Evolutionary conservation across 805 yeast species (phyloP), one percentile per base, ranked within the genome.

Genomic region (Starmerella tilneyi): DNA sequence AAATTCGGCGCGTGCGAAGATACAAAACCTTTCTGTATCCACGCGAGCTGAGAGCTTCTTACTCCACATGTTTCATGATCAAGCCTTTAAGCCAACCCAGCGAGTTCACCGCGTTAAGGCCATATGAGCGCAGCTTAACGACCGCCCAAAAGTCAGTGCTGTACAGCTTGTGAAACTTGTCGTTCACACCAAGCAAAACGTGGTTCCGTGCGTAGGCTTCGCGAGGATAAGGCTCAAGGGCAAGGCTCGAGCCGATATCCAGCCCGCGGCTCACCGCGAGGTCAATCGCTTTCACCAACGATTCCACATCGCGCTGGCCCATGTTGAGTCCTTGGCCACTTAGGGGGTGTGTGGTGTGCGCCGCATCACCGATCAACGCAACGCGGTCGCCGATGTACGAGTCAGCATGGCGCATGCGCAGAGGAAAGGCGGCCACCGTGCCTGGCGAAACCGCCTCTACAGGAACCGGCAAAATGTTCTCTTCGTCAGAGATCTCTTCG

Each of bases 261-360:
- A 83, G 70, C 0, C 98, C 98, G 36, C 95, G 69, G 32, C 68
- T 67, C 2, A 75, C 65, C 0, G 94, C 94, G 9, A 50, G 67
- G 52, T 84, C 94, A 22, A 92, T 58, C 0, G 89, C 83, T 2
- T 60, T 66, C 1, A 80, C 77, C 24, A 92, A 68, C 2, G 79
- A 67, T 47, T 79, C 78, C 2, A 84, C 96, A 60, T 92, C 98
- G 22, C 81, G 79, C 62, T 88, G 96, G 17, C 98, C 98, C 95
- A 89, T 86, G 63, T 92, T 92, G 46, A 92, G 72, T 21, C 98
- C 98, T 64, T 92, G 98, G 9, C 98, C 98, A 4, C 96, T 96
- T 48, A 92, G 70, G 2, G 98, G 98, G 61, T 92, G 97, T 1
- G 95, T 84, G 0, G 96, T 81, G 57, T 92, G 98, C 0, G 97